Conservation (phyloP, 2,329 filamentous ascomycete genomes). For the Exophiala sp. region DNA sequence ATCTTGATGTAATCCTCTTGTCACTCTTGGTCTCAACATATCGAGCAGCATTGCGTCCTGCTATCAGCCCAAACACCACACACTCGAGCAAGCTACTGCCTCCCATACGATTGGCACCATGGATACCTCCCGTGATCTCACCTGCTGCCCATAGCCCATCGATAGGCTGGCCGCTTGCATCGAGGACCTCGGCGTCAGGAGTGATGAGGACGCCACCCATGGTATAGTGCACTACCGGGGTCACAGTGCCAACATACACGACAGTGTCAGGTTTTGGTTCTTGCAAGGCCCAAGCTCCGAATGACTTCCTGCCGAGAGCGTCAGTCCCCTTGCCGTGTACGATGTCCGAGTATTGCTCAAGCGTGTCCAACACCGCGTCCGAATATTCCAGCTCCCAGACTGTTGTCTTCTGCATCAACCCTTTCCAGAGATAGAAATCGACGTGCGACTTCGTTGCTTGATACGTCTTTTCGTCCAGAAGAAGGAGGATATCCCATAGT, state of each 20-base stretch:
- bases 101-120: conserved; percentile 61
- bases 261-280: conserved; percentile 50
- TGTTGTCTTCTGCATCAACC: conserved; percentile 56
- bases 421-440: conserved; percentile 63
- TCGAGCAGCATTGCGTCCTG: conserved; percentile 48
- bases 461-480: conserved; percentile 59
- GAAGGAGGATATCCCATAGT: conserved; percentile 58
- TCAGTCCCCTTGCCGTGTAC: conserved; percentile 44
- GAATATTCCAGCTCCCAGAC: conserved; percentile 46
- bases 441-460: conserved; percentile 54
- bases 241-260: conserved; percentile 58
- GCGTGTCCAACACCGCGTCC: conserved; percentile 37
- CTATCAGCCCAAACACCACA: conserved; percentile 60
- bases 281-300: conserved; percentile 55
- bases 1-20: not conserved
- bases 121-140: conserved; percentile 62
- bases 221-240: conserved; percentile 63
- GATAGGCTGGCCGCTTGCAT: conserved; percentile 43
- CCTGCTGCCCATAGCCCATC: conserved; percentile 60
- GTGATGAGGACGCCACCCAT: conserved; percentile 64
- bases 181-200: conserved; percentile 51
- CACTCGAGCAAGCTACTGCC: conserved; percentile 62
- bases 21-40: conserved; percentile 13
- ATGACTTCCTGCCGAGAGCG: conserved; percentile 47
- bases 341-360: conserved; percentile 50